These are phyloP conservation scores for Cercospora sesami DNA, from an alignment of 2,329 filamentous ascomycete species.

Conservation along the genomic window DNA sequence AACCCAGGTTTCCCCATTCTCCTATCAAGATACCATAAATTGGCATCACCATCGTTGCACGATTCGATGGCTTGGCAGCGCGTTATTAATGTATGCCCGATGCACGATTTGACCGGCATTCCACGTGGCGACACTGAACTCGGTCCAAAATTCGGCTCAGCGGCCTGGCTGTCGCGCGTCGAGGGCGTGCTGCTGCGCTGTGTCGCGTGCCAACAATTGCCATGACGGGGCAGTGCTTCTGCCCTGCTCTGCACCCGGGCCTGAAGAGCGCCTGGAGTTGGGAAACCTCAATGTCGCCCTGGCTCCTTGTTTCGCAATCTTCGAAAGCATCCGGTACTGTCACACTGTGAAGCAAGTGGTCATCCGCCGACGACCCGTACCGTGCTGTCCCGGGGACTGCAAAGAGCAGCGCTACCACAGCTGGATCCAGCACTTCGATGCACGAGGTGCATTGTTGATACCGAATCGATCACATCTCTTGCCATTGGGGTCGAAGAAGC, in stretches of 20 bases:
- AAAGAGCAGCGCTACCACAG: not conserved
- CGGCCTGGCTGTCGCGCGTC: not conserved
- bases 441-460: not conserved
- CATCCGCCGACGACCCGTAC: not conserved
- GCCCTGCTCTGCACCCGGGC: not conserved
- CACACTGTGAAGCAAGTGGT: not conserved
- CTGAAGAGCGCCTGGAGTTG: not conserved
- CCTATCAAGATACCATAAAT: not conserved
- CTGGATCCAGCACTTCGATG: not conserved
- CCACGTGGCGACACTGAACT: not conserved
- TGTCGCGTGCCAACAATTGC: not conserved
- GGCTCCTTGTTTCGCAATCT: not conserved
- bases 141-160: not conserved
- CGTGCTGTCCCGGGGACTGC: not conserved
- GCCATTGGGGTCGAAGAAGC: not conserved
- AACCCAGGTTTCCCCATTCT: not conserved
- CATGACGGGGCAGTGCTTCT: not conserved
- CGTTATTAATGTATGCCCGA: not conserved
- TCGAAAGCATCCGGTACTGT: not conserved
- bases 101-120: not conserved
- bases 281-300: not conserved
- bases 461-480: not conserved
- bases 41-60: not conserved
- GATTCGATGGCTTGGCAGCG: not conserved
- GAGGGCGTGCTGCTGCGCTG: not conserved